Percentiles rank a stretch among this genome's conserved stretches.
Evolutionary conservation across 768 basidiomycete species (phyloP).

Genomic region (Crepidotus variabilis): DNA sequence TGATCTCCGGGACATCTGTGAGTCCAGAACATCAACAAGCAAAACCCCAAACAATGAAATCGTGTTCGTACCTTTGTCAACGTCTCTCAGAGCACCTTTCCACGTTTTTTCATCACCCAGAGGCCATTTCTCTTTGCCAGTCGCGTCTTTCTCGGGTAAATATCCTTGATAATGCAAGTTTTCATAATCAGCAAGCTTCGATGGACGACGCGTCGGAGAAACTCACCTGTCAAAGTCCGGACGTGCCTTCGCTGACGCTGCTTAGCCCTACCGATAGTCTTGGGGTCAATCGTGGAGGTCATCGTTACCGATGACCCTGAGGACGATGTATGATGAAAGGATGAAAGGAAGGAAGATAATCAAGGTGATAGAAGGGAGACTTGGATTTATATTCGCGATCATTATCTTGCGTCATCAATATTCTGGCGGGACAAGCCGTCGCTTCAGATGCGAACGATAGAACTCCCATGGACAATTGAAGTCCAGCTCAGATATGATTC

Average conservation of each 20-base stretch:
- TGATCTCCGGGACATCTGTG: slow-evolving; percentile 58
- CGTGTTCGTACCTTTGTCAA: slow-evolving; percentile 48
- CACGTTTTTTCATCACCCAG: slow-evolving; percentile 72
- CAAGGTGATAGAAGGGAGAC: slow-evolving; percentile 3
- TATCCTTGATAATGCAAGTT: slow-evolving; percentile 47
- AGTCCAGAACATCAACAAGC: neutral
- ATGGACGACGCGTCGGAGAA: neutral
- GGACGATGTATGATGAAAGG: slow-evolving; percentile 6
- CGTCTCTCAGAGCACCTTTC: slow-evolving; percentile 56
- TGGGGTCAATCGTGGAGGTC: slow-evolving; percentile 65
- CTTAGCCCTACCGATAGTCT: slow-evolving; percentile 58
- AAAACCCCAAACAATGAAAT: neutral
- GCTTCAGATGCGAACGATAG: neutral
- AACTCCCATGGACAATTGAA: neutral
- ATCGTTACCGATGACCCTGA: slow-evolving; percentile 30
- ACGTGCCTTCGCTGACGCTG: slow-evolving; percentile 59
- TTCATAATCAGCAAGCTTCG: neutral
- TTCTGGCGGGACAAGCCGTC: neutral
- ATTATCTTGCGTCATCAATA: neutral
- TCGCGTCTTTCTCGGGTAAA: slow-evolving; percentile 69
- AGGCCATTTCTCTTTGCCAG: slow-evolving; percentile 85
- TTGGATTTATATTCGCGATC: neutral
- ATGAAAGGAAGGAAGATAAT: slow-evolving; percentile 8
- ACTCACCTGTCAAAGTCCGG: slow-evolving; percentile 59
- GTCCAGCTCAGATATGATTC: neutral